Evolutionary conservation across 2,329 filamentous ascomycete species (phyloP), one percentile per base, ranked within the genome.

Genomic region (Apiospora saccharicola): DNA sequence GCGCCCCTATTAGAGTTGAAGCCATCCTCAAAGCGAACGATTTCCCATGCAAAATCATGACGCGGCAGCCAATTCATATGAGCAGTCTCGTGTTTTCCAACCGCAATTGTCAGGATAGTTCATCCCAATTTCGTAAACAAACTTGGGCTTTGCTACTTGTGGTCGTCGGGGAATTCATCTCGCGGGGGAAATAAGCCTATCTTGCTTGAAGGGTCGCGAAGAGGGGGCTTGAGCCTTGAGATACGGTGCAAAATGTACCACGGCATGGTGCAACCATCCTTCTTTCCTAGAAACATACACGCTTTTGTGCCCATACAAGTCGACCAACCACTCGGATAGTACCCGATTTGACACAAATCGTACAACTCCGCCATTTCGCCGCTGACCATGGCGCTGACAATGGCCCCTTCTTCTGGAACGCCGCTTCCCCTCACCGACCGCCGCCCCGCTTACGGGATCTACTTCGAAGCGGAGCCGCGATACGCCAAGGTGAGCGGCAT

Each of bases 391-490:
- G 34, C 57, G 12, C 30, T 22, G n/a, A 64, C 22, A 8, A 64
- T 64, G 57, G 34, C 34, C 57, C 57, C 34, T n/a, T 41, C 34
- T n/a, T 64, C 34, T 34, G 30, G 22, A 13, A 34, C n/a, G 34
- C 57, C 34, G 1, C 57, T 41, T 0, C 22, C 30, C 34, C 34
- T 64, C 57, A 7, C 34, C 19, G n/a, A 10, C 34, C 57, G 57
- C 57, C 57, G 34, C 57, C 57, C 22, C 34, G 34, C 57, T 19
- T 41, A 41, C 22, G 57, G 34, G 0, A 64, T 41, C 57, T 41
- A 64, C 57, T 64, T 64, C 57, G 10, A 64, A 4, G 19, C 57
- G 57, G 57, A 64, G 30, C 57, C 57, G 57, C 34, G 19, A 22
- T 37, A 34, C 16, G 57, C 57, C 19, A 64, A 41, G n/a, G 34